A percentile compares a stretch with the other conserved stretches of the same genome.
phyloP scores from a whole-genome alignment of 2,329 filamentous ascomycete genomes.

The Penicillium crustosum region DNA sequence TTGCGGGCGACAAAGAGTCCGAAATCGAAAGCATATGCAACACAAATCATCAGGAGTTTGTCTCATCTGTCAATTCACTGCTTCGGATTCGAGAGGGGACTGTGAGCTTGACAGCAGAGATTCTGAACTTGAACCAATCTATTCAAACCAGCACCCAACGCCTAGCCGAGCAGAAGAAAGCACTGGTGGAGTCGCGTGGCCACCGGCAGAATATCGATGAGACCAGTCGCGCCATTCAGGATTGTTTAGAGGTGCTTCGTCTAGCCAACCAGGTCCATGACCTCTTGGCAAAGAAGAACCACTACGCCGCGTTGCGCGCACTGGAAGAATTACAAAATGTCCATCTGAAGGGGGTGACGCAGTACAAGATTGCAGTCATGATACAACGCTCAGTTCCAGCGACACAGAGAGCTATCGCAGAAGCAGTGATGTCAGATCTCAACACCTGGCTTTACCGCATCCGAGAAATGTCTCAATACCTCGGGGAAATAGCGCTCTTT shows the following conservation, averaged over 20 bases:
- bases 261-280: conserved; percentile 95
- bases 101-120: conserved; percentile 82
- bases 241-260: conserved; percentile 87
- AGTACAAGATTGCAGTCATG: conserved; percentile 91
- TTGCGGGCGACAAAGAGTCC: conserved; percentile 79
- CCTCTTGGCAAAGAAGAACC: conserved; percentile 85
- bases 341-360: conserved; percentile 87
- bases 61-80: conserved; percentile 90
- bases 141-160: conserved; percentile 95
- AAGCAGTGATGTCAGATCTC: conserved; percentile 93
- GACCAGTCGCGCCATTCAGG: conserved; percentile 80
- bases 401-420: conserved; percentile 88
- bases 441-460: conserved; percentile 97
- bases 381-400: conserved; percentile 94
- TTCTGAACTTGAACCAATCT: conserved; percentile 86
- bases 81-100: conserved; percentile 89
- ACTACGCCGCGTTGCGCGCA: conserved; percentile 90
- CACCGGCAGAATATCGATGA: conserved; percentile 96
- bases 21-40: conserved; percentile 95
- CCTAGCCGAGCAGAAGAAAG: conserved; percentile 90
- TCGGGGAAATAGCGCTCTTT: conserved; percentile 95
- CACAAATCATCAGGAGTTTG: conserved; percentile 95
- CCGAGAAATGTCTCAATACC: conserved; percentile 90
- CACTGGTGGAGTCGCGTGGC: conserved; percentile 84
- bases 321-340: conserved; percentile 96